phyloP scores from a whole-genome alignment of 2,329 filamentous ascomycete genomes.

The Amylocarpus encephaloides region DNA sequence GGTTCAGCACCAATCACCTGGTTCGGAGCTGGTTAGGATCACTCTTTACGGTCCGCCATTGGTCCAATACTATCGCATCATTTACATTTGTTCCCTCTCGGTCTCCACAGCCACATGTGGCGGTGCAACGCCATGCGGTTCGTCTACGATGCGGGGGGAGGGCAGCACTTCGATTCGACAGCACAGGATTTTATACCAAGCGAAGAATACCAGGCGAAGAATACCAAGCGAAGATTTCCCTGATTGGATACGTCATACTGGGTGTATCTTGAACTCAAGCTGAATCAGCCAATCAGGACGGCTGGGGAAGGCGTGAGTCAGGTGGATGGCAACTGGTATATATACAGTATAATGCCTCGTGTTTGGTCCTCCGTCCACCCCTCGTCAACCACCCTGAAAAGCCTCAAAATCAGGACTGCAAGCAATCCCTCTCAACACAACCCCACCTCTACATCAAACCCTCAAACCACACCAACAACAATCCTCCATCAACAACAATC shows the following conservation, averaged over 20 bases:
- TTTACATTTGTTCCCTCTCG: too few relatives aligned
- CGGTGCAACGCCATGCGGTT: background rate
- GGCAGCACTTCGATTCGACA: too few relatives aligned
- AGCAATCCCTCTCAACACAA: too few relatives aligned
- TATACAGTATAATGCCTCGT: background rate
- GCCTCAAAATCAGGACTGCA: background rate
- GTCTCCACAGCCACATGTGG: background rate
- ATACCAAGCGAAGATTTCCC: background rate
- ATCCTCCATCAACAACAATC: slow-evolving; percentile 14
- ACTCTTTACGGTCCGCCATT: too few relatives aligned
- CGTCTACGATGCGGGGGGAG: too few relatives aligned
- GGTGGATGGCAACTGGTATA: background rate
- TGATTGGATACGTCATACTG: background rate
- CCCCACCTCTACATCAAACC: background rate
- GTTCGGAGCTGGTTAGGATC: too few relatives aligned
- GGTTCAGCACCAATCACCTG: too few relatives aligned
- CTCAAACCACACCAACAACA: background rate
- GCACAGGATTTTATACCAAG: too few relatives aligned
- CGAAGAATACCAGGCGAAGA: too few relatives aligned
- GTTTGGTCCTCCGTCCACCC: too few relatives aligned
- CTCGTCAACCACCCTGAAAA: background rate
- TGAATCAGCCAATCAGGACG: background rate
- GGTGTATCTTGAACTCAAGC: background rate
- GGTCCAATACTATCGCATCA: too few relatives aligned
- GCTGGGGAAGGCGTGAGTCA: background rate